A percentile compares a stretch with the other conserved stretches of the same genome.
These are phyloP conservation scores for Trichocladium antarcticum DNA, from an alignment of 495 filamentous ascomycete species.

Conservation along the genomic window DNA sequence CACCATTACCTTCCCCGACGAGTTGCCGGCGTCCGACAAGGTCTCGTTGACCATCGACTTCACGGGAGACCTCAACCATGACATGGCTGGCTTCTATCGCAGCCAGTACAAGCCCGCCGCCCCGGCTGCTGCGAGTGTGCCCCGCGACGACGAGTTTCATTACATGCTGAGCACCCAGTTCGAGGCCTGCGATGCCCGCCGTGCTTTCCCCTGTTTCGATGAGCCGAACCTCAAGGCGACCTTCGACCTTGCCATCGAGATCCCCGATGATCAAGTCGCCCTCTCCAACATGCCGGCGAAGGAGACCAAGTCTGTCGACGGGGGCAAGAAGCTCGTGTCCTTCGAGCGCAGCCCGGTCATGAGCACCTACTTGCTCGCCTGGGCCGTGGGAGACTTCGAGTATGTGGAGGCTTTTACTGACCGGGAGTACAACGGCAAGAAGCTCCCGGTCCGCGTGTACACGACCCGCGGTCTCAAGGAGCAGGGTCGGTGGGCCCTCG, in stretches of 20 bases:
- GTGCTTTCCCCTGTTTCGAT: conserved; percentile 95
- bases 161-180: conserved; percentile 98
- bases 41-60: conserved; percentile 63
- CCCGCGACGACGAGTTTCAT: conserved; percentile 66
- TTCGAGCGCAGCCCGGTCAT: conserved; percentile 86
- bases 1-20: conserved; percentile 57
- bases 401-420: conserved; percentile 84
- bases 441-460: conserved; percentile 87
- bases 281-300: conserved; percentile 92
- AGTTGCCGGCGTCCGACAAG: conserved; percentile 50
- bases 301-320: conserved; percentile 45
- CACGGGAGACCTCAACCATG: conserved; percentile 78
- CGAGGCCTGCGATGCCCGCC: conserved; percentile 85
- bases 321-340: conserved; percentile 62
- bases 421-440: conserved; percentile 77
- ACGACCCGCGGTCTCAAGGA: conserved; percentile 83
- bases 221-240: conserved; percentile 95
- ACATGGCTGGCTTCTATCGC: conserved; percentile 94
- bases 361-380: conserved; percentile 95
- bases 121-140: conserved; percentile 56
- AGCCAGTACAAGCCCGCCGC: conserved; percentile 80
- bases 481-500: conserved; percentile 74
- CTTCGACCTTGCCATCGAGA: conserved; percentile 84
- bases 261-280: conserved; percentile 75
- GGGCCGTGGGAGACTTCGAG: conserved; percentile 95